These are phyloP conservation scores for Nakaseomyces uthaithaninus DNA, from an alignment of 1,139 yeast genomes.

Conservation along the genomic window DNA sequence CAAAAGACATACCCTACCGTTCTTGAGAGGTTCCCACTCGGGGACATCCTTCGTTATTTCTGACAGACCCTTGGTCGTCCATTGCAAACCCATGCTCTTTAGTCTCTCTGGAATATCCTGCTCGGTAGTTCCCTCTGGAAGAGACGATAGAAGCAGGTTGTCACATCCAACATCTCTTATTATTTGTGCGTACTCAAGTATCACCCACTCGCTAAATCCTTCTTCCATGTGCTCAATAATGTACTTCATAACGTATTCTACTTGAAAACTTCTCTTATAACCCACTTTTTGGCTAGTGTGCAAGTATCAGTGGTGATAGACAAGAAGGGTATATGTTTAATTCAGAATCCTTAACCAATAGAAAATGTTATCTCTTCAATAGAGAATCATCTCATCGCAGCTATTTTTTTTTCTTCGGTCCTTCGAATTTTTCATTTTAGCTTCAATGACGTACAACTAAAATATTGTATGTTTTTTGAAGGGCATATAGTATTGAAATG, in stretches of 20 bases:
- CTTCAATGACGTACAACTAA: too few relatives aligned
- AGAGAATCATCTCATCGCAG: constrained; percentile 1
- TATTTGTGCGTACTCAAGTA: constrained; percentile 75
- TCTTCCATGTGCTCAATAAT: constrained; percentile 96
- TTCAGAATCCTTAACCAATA: too few relatives aligned
- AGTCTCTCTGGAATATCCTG: constrained; percentile 59
- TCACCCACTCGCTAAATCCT: constrained; percentile 95
- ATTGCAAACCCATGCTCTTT: constrained; percentile 57
- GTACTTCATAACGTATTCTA: constrained; percentile 64
- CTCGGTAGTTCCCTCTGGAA: constrained; percentile 55
- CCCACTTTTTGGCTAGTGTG: background rate
- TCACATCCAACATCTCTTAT: constrained; percentile 72
- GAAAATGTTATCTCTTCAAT: too few relatives aligned
- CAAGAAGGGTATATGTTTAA: too few relatives aligned
- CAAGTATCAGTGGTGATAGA: too few relatives aligned
- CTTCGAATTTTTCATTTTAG: too few relatives aligned
- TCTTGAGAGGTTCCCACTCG: constrained; percentile 26
- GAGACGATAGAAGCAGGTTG: constrained; percentile 69
- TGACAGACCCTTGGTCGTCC: constrained; percentile 73
- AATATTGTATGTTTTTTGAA: too few relatives aligned
- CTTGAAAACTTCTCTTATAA: too few relatives aligned
- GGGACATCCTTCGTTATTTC: constrained; percentile 33
- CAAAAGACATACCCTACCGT: constrained; percentile 61
- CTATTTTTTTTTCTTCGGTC: background rate
- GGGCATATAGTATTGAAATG: too few relatives aligned